These are phyloP conservation scores for Pseudogymnoascus sp. DNA, from an alignment of 2,329 filamentous ascomycete species.

Conservation along the genomic window DNA sequence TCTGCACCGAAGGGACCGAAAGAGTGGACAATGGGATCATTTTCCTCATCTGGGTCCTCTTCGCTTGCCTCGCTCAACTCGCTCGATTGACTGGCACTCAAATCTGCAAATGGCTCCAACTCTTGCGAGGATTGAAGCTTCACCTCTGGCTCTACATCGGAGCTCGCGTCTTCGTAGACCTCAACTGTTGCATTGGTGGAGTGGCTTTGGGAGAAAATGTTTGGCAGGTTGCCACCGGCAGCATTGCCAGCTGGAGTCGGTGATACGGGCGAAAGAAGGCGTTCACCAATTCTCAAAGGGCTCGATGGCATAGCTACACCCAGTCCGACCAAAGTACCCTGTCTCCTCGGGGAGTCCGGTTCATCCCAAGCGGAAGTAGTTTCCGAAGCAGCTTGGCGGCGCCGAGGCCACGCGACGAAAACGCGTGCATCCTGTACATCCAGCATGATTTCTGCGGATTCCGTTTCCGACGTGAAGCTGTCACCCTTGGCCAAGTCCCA, in stretches of 20 bases:
- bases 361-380: slow-evolving; percentile 66
- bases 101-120: slow-evolving; percentile 8
- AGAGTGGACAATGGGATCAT: slow-evolving; percentile 85
- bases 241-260: slow-evolving; percentile 41
- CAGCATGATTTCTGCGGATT: slow-evolving; percentile 83
- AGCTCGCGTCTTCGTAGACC: slow-evolving; percentile 64
- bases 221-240: slow-evolving; percentile 17
- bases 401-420: slow-evolving; percentile 75
- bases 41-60: slow-evolving; percentile 80
- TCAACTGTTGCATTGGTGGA: slow-evolving; percentile 40
- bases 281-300: slow-evolving; percentile 44
- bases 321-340: slow-evolving; percentile 28
- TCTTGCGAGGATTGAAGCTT: slow-evolving; percentile 19
- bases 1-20: slow-evolving; percentile 87
- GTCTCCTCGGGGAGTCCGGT: slow-evolving; percentile 42
- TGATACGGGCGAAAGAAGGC: slow-evolving; percentile 71
- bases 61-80: slow-evolving; percentile 49
- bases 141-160: slow-evolving; percentile 41
- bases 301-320: slow-evolving; percentile 47
- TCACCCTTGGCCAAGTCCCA: slow-evolving; percentile 84
- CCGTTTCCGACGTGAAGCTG: slow-evolving; percentile 81
- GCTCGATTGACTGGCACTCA: slow-evolving; percentile 34
- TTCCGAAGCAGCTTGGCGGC: slow-evolving; percentile 35
- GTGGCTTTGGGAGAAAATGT: slow-evolving; percentile 33
- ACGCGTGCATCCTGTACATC: slow-evolving; percentile 92